Conservation (phyloP, 1,284 basidiomycete species). For the Trichosporon sp. region DNA sequence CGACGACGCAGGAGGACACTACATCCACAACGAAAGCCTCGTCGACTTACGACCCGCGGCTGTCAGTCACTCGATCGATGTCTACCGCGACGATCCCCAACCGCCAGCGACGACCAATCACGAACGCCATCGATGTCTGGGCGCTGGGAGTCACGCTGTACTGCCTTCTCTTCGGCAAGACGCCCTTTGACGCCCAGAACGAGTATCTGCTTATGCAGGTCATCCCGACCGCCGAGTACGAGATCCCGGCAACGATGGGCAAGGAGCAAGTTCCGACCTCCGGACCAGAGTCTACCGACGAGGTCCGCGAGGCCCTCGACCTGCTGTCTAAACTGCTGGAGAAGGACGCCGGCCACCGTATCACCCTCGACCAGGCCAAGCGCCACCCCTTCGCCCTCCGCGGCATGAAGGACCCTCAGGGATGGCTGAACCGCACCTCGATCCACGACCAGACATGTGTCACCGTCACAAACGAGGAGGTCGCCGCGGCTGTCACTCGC, state of each 20-base stretch:
- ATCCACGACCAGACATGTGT: conserved; percentile 59
- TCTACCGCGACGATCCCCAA: conserved; percentile 32
- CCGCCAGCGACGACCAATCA: conserved; percentile 64
- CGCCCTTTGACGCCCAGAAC: conserved; percentile 64
- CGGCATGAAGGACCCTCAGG: conserved; percentile 64
- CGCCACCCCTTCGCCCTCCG: conserved; percentile 67
- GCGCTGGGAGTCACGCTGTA: conserved; percentile 96
- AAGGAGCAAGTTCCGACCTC: conserved; percentile 60
- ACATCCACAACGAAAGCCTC: neutral
- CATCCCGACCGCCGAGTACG: conserved; percentile 76
- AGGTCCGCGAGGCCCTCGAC: conserved; percentile 60
- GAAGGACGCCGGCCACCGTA: conserved; percentile 74
- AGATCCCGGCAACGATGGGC: conserved; percentile 68
- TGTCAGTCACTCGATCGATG: conserved; percentile 22
- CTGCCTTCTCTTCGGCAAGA: conserved; percentile 82
- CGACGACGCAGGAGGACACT: conserved; percentile 5
- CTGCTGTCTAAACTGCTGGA: conserved; percentile 72
- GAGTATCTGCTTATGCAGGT: conserved; percentile 80
- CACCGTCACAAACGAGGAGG: conserved; percentile 73
- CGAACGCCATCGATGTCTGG: conserved; percentile 98
- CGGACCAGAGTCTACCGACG: conserved; percentile 50
- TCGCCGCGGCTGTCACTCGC: conserved; percentile 63
- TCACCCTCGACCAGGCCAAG: conserved; percentile 82
- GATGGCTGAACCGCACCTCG: conserved; percentile 76
- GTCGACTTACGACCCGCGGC: neutral